Conservation (phyloP, 306 rosid genomes). For the Dalbergia cultrata region DNA sequence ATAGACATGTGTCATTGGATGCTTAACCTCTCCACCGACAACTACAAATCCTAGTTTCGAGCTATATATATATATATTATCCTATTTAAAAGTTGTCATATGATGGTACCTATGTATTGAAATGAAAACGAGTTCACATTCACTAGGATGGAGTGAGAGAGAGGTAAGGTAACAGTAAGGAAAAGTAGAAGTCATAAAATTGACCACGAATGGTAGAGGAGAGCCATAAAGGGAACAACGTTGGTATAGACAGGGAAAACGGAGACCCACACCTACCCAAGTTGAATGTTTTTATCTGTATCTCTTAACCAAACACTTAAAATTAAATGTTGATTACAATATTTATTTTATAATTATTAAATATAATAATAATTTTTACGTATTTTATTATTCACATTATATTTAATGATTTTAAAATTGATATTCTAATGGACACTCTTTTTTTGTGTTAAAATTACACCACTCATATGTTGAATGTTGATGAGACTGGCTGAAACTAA, state of each 20-base stretch:
- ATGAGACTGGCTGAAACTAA: slow-evolving; percentile 22
- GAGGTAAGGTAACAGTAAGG: slow-evolving; percentile 37
- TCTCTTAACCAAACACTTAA: too few relatives aligned
- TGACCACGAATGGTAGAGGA: slow-evolving; percentile 15
- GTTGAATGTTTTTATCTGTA: slow-evolving; percentile 18
- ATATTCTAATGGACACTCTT: rapidly evolving
- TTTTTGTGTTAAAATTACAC: too few relatives aligned
- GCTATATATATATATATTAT: neutral
- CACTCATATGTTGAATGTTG: neutral
- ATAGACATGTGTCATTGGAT: slow-evolving; percentile 54
- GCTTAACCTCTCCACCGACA: slow-evolving; percentile 57
- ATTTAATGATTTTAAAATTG: too few relatives aligned
- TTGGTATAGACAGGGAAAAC: neutral
- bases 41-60: slow-evolving; percentile 26
- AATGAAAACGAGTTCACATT: neutral
- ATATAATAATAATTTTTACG: too few relatives aligned
- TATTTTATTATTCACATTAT: too few relatives aligned
- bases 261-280: neutral
- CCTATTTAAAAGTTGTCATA: slow-evolving; percentile 11
- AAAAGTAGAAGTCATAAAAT: slow-evolving; percentile 36
- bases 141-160: slow-evolving; percentile 34
- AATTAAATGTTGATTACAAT: too few relatives aligned
- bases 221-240: slow-evolving; percentile 34
- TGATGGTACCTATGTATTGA: slow-evolving; percentile 21
- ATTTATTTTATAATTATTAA: too few relatives aligned